Percentiles rank a stretch among this genome's conserved stretches.
phyloP scores from a whole-genome alignment of 176 grass and related monocot genomes.

The Ananas comosus region DNA sequence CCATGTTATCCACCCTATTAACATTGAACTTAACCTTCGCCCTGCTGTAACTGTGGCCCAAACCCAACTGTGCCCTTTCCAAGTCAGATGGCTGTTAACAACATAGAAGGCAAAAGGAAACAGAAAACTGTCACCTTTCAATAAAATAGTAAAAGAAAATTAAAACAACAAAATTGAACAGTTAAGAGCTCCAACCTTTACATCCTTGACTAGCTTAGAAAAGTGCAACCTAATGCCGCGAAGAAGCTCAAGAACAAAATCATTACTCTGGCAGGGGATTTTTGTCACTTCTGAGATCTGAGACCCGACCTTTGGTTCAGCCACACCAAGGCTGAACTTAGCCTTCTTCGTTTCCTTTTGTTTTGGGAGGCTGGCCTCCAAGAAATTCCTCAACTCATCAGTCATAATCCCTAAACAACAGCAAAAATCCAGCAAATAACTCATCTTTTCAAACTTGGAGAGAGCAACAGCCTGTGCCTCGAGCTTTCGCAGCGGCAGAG shows the following conservation, averaged over 20 bases:
- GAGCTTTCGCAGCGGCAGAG: too few species aligned
- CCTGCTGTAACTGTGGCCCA: constrained; percentile 71
- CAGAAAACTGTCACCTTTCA: neutral
- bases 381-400: constrained; percentile 77
- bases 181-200: constrained; percentile 36
- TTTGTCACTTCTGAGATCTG: constrained; percentile 73
- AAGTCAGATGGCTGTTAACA: constrained; percentile 46
- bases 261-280: constrained; percentile 74
- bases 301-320: constrained; percentile 76
- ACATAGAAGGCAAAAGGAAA: constrained; percentile 11
- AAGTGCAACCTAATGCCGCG: constrained; percentile 70
- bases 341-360: constrained; percentile 78
- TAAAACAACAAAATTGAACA: neutral
- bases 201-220: constrained; percentile 61
- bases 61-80: constrained; percentile 53
- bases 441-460: too few species aligned
- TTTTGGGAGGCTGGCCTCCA: constrained; percentile 73
- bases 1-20: constrained; percentile 84
- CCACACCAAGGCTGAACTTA: constrained; percentile 76
- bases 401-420: constrained; percentile 56
- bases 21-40: constrained; percentile 94
- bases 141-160: neutral
- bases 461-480: neutral
- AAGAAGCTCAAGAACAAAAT: constrained; percentile 74
- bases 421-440: neutral